Conservation (phyloP, 257 asterid species). For the Paraleonurus japonicus region DNA sequence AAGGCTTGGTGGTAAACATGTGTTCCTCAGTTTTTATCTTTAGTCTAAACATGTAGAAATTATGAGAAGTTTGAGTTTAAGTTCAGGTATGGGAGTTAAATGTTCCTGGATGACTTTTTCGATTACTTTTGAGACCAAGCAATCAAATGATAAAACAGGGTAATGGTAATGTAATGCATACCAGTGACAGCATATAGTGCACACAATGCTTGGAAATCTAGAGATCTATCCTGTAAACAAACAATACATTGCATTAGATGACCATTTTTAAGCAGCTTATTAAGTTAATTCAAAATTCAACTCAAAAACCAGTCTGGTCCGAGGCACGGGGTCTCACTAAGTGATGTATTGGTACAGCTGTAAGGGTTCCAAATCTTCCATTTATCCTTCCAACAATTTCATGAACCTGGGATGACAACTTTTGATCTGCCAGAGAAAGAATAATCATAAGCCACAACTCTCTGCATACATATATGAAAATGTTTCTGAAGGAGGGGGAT, state of each 20-base stretch:
- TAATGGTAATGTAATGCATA: conserved; percentile 32
- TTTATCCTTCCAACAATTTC: conserved; percentile 97
- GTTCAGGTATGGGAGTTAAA: background rate
- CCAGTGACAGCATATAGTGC: conserved; percentile 95
- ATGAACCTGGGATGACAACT: conserved; percentile 87
- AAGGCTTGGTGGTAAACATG: too few species aligned
- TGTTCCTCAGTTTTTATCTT: too few species aligned
- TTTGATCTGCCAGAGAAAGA: conserved; percentile 64
- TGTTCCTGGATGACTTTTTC: background rate
- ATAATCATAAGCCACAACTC: background rate
- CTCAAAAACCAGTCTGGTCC: background rate
- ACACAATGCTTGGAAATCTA: conserved; percentile 71
- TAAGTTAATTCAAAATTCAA: background rate
- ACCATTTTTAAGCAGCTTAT: conserved; percentile 16
- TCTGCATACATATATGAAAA: background rate
- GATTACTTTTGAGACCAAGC: background rate
- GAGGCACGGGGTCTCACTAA: conserved; percentile 53
- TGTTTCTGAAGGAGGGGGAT: background rate
- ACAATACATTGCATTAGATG: conserved; percentile 21
- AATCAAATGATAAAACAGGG: conserved; percentile 13
- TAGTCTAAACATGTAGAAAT: background rate
- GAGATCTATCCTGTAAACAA: conserved; percentile 75
- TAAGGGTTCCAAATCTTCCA: conserved; percentile 85
- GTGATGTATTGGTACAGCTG: conserved; percentile 91
- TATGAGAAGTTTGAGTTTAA: background rate